Evolutionary conservation across 2,329 filamentous ascomycete genomes (phyloP).

Genomic region (Mariannaea sp.): DNA sequence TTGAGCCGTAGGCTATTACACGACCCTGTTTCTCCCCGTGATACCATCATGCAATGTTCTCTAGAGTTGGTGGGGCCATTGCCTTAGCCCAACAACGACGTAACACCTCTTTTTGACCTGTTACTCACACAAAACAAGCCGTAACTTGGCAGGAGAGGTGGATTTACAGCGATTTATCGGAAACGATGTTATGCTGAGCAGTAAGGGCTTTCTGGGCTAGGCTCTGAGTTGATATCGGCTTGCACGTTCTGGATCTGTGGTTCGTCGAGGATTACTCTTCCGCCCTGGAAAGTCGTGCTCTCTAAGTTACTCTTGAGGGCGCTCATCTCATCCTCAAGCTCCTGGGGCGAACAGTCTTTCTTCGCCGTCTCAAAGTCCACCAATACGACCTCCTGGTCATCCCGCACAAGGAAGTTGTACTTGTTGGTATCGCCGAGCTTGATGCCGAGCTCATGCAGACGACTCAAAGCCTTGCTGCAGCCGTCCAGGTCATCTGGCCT

Average conservation of each 20-base stretch:
- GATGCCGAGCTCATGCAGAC: constrained; percentile 36
- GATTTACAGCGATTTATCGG: too few species aligned
- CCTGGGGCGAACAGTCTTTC: constrained; percentile 21
- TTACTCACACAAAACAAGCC: too few species aligned
- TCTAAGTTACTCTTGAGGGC: constrained; percentile 24
- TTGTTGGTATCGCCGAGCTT: constrained; percentile 40
- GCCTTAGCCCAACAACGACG: too few species aligned
- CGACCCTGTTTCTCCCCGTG: too few species aligned
- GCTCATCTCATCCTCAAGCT: constrained; percentile 35
- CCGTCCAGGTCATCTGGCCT: constrained; percentile 28
- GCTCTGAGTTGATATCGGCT: background rate
- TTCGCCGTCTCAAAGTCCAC: constrained; percentile 36
- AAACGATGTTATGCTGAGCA: too few species aligned
- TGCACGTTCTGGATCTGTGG: background rate
- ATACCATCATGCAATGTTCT: too few species aligned
- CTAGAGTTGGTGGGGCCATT: too few species aligned
- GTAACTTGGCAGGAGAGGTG: too few species aligned
- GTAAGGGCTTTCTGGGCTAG: background rate
- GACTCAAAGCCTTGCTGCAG: constrained; percentile 32
- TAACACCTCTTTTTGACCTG: too few species aligned
- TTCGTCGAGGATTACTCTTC: background rate
- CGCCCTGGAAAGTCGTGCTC: constrained; percentile 8
- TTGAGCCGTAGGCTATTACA: too few species aligned
- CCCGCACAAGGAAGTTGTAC: constrained; percentile 38
- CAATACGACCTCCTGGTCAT: constrained; percentile 28